Base-by-base conservation (phyloP, 192 early-diverging fungal species). In the Endogone sp. region DNA sequence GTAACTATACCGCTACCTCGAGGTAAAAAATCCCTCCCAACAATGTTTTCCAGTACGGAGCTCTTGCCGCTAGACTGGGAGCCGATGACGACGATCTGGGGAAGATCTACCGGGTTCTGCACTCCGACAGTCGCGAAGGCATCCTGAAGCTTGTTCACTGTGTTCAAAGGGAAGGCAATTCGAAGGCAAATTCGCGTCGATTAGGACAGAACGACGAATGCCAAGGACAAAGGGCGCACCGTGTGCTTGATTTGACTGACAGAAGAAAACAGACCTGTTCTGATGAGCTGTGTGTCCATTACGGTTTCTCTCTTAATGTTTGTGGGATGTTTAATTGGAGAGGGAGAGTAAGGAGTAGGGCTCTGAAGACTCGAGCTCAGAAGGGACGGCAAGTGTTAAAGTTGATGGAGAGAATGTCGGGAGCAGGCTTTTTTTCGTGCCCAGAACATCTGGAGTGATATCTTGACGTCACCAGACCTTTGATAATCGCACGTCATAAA, bases 41-140 rank as follows among this genome's bases (percentile, higher is more conserved):
- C 98, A 88, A 99, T 96, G 79, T 99, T 99, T 68, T 99, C 98
- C 29, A 99, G 88, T 27, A 99, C 98, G 16, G 95, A 98, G 72
- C 90, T 93, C 81, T 99, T 99, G 29, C 98, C 98, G 80, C 86
- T 89, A 65, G 87, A 89, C 77, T 94, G 92, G 55, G 90, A 91
- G 59, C 93, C 93, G 78, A 94, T 91, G 29, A 94, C 93, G 37
- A 89, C 88, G 73, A 94, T 93, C 71, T 95, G 93, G 31, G 93
- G 93, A 71, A 95, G 74, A 82, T 95, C 93, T 9, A 95, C 91
- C 6, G 93, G 93, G 71, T 95, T 95, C 67, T 91, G 86, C 32
- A 95, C 92, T 63, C 93, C 93, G 29, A 95, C 93, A 9, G 93
- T 93, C 11, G 91, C 81, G 71, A 95, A 95, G 21, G 90, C 93